These are phyloP conservation scores for Saxispiralis lemnorum DNA, from an alignment of 495 filamentous ascomycete species.

Conservation along the genomic window DNA sequence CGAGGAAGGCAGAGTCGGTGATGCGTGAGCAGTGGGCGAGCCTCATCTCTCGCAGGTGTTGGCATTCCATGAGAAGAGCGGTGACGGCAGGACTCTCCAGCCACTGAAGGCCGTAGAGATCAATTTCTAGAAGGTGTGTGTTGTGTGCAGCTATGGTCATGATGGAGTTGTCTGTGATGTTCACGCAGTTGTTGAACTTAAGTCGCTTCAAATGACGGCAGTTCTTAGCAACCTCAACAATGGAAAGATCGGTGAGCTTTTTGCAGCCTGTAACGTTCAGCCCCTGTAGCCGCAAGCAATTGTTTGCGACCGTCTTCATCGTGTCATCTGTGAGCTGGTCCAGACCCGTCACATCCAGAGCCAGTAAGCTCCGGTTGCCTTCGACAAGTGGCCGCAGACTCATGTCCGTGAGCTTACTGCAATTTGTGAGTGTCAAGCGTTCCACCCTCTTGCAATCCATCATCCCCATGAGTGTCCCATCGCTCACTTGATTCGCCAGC, in stretches of 20 bases:
- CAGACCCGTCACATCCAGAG: slow-evolving; percentile 76
- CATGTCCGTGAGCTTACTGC: slow-evolving; percentile 62
- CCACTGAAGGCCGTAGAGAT: slow-evolving; percentile 68
- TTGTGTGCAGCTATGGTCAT: slow-evolving; percentile 73
- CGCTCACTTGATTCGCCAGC: slow-evolving; percentile 58
- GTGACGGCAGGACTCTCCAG: slow-evolving; percentile 70
- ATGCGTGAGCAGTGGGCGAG: slow-evolving; percentile 69
- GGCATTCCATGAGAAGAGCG: slow-evolving; percentile 53
- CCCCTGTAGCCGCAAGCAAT: slow-evolving; percentile 74
- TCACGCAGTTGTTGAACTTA: slow-evolving; percentile 77
- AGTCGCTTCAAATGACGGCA: slow-evolving; percentile 84
- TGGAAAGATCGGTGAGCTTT: slow-evolving; percentile 66
- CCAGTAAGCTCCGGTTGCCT: slow-evolving; percentile 64
- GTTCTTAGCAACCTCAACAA: slow-evolving; percentile 63
- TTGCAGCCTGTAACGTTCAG: slow-evolving; percentile 80
- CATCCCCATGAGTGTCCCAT: slow-evolving; percentile 74
- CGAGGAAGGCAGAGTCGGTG: slow-evolving; percentile 69
- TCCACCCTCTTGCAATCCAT: slow-evolving; percentile 77
- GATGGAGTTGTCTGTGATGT: slow-evolving; percentile 63
- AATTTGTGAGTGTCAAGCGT: slow-evolving; percentile 83
- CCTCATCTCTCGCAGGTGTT: slow-evolving; percentile 71
- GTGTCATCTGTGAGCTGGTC: slow-evolving; percentile 66
- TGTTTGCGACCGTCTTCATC: slow-evolving; percentile 57
- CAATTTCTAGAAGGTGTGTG: slow-evolving; percentile 85
- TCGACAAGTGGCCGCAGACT: slow-evolving; percentile 66